phyloP scores from a whole-genome alignment of 495 filamentous ascomycete species.

The Entonaema liquescens region DNA sequence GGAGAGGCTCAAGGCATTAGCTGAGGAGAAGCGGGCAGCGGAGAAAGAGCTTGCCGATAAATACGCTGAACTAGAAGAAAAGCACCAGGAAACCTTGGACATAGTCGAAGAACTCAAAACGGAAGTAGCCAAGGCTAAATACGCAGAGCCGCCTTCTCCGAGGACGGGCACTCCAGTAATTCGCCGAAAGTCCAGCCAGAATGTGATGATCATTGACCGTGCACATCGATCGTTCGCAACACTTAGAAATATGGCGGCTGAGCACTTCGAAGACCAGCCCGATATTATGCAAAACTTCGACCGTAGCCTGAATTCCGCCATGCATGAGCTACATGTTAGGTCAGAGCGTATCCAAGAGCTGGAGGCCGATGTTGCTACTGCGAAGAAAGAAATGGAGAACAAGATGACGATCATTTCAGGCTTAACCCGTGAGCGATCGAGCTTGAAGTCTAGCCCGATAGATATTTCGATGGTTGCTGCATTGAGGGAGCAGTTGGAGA shows the following conservation, averaged over 20 bases:
- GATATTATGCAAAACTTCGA: slow-evolving; percentile 94
- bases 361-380: slow-evolving; percentile 81
- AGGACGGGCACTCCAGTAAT: slow-evolving; percentile 73
- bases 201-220: slow-evolving; percentile 86
- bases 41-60: slow-evolving; percentile 75
- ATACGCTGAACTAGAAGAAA: slow-evolving; percentile 80
- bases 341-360: slow-evolving; percentile 90
- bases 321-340: slow-evolving; percentile 87
- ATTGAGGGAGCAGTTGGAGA: slow-evolving; percentile 85
- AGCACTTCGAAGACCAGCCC: slow-evolving; percentile 82
- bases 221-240: slow-evolving; percentile 92
- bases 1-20: slow-evolving; percentile 71
- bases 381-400: slow-evolving; percentile 94
- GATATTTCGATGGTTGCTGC: slow-evolving; percentile 92
- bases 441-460: slow-evolving; percentile 85
- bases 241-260: slow-evolving; percentile 83
- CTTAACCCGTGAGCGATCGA: slow-evolving; percentile 88
- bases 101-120: slow-evolving; percentile 89
- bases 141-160: slow-evolving; percentile 68
- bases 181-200: slow-evolving; percentile 93
- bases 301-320: slow-evolving; percentile 85
- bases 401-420: slow-evolving; percentile 96
- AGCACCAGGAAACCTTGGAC: slow-evolving; percentile 82
- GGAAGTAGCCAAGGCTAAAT: slow-evolving; percentile 78
- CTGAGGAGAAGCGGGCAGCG: slow-evolving; percentile 78